Conservation (phyloP, 495 filamentous ascomycete species). For the Penicillium goetzii region DNA sequence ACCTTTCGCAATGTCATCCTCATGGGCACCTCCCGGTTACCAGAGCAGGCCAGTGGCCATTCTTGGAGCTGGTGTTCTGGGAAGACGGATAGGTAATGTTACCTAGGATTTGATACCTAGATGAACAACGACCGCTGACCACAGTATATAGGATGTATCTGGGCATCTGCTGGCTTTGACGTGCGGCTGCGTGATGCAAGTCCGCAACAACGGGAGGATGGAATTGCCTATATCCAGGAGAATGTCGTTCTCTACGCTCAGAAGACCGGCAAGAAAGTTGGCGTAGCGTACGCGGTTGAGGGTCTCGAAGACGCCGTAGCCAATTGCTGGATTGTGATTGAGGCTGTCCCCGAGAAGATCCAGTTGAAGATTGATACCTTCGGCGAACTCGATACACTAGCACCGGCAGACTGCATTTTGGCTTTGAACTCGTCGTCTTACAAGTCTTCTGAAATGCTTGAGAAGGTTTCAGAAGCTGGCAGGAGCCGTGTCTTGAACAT, state of each 20-base stretch:
- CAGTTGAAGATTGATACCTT: slow-evolving; percentile 54
- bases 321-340: slow-evolving; percentile 56
- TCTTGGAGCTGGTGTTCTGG: slow-evolving; percentile 53
- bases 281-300: slow-evolving; percentile 26
- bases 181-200: slow-evolving; percentile 49
- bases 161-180: slow-evolving; percentile 46
- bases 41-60: slow-evolving; percentile 44
- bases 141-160: slow-evolving; percentile 33
- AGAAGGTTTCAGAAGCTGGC: slow-evolving; percentile 37
- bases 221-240: slow-evolving; percentile 42
- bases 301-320: slow-evolving; percentile 40
- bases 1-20: slow-evolving; percentile 10
- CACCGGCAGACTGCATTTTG: slow-evolving; percentile 52
- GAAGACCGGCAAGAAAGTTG: slow-evolving; percentile 36
- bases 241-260: slow-evolving; percentile 39
- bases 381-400: slow-evolving; percentile 46
- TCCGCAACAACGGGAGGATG: slow-evolving; percentile 36
- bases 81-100: slow-evolving; percentile 43
- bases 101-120: too few species aligned
- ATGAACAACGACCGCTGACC: background rate
- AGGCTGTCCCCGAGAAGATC: slow-evolving; percentile 58
- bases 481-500: slow-evolving; percentile 48
- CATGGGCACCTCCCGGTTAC: slow-evolving; percentile 42
- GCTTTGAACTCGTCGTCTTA: slow-evolving; percentile 56
- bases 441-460: slow-evolving; percentile 50